Percentiles rank a stretch among this genome's conserved stretches.
Evolutionary conservation across 2,329 filamentous ascomycete species (phyloP).

Genomic region (Whalleya microplaca): DNA sequence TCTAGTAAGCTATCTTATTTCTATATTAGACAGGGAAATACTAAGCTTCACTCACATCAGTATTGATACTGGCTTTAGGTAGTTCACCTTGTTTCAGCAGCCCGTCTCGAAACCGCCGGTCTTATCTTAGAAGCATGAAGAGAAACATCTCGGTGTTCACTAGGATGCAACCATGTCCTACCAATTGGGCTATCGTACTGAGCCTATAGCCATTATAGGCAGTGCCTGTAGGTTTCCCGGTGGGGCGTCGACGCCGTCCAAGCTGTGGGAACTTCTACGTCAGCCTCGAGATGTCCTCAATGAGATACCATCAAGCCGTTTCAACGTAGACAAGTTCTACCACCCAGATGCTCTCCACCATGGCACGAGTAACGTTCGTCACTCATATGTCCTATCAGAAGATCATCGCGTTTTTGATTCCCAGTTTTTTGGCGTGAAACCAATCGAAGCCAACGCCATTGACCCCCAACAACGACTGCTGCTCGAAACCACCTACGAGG

Average conservation of each 20-base stretch:
- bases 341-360: slow-evolving; percentile 34
- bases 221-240: slow-evolving; percentile 46
- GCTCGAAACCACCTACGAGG: slow-evolving; percentile 33
- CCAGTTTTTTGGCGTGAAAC: slow-evolving; percentile 34
- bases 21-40: too few relatives aligned
- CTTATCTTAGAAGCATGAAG: too few relatives aligned
- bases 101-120: too few relatives aligned
- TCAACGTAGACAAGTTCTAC: slow-evolving; percentile 30
- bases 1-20: too few relatives aligned
- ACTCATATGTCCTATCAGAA: slow-evolving; percentile 32
- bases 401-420: slow-evolving; percentile 30
- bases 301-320: slow-evolving; percentile 28
- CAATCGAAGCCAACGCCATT: slow-evolving; percentile 28
- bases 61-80: too few relatives aligned
- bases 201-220: slow-evolving; percentile 49
- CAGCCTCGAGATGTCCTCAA: slow-evolving; percentile 27
- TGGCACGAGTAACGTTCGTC: slow-evolving; percentile 32
- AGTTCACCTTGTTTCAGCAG: too few relatives aligned
- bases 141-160: too few relatives aligned
- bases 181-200: slow-evolving; percentile 7
- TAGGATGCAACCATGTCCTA: too few relatives aligned
- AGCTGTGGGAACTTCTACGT: slow-evolving; percentile 41
- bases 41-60: too few relatives aligned
- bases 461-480: slow-evolving; percentile 23
- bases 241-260: slow-evolving; percentile 37